Evolutionary conservation across 2,329 filamentous ascomycete genomes (phyloP), one percentile per base, ranked within the genome.

Genomic region (Hymenoscyphus fructigenus): DNA sequence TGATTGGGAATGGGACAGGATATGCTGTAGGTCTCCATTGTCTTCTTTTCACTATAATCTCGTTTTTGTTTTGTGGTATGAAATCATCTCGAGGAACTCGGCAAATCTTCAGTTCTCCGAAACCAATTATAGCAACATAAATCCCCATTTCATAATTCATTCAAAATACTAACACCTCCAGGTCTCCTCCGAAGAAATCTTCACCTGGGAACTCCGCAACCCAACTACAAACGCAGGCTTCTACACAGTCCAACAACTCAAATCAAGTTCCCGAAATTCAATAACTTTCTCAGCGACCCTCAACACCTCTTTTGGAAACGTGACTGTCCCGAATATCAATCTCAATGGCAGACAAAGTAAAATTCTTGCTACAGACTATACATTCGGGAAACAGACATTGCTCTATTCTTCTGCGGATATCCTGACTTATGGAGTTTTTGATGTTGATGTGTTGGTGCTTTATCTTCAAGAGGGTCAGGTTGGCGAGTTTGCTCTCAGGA

Each of bases 1-100:
- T 85, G 81, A 75, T 81, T 59, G 83, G 82, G 1, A 86, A 85
- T 66, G 83, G 84, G 0, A 85, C 83, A 0, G 78, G 78, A 14
- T 82, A 82, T 68, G 78, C 76, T 62, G 74, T 75, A 68, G 65
- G 71, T 26, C 1, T 47, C 44, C 44, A 23, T 9, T n/a, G 4
- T 23, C 44, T n/a, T 6, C 17, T 44, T 4, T 20, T 6, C 1
- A 47, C 2, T 3, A 47, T 20, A n/a, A n/a, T n/a, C n/a, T n/a
- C n/a, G n/a, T n/a, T n/a, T n/a, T n/a, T n/a, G n/a, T n/a, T n/a
- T n/a, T n/a, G n/a, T n/a, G n/a, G n/a, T n/a, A n/a, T n/a, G n/a
- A n/a, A n/a, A n/a, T n/a, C n/a, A n/a, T n/a, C n/a, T n/a, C n/a
- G n/a, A n/a, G n/a, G n/a, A n/a, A n/a, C n/a, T n/a, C n/a, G n/a